Conservation (phyloP, 768 basidiomycete genomes). For the Mycena vitilis region DNA sequence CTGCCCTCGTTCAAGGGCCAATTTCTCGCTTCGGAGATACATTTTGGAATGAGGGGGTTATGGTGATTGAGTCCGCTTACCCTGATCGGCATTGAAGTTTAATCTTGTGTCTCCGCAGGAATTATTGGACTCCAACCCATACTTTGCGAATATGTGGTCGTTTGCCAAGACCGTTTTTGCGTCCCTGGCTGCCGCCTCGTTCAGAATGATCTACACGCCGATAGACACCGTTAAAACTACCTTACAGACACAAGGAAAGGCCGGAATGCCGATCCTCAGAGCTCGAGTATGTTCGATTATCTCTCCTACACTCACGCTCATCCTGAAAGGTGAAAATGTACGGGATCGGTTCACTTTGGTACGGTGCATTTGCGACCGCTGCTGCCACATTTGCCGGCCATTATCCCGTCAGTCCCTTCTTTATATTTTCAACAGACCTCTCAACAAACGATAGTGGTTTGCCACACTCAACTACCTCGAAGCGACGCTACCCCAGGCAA, state of each 20-base stretch:
- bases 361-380: constrained; percentile 91
- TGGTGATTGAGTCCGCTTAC: constrained; percentile 55
- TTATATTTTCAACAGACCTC: neutral
- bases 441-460: constrained; percentile 71
- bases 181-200: constrained; percentile 80
- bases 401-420: constrained; percentile 71
- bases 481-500: constrained; percentile 66
- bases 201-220: constrained; percentile 92
- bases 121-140: constrained; percentile 80
- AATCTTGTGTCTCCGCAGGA: no score
- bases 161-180: constrained; percentile 85
- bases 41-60: constrained; percentile 91
- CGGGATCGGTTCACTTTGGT: constrained; percentile 86
- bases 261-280: constrained; percentile 73
- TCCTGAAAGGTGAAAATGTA: constrained; percentile 71
- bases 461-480: constrained; percentile 87
- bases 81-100: no score
- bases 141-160: constrained; percentile 71
- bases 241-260: constrained; percentile 88
- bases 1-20: constrained; percentile 90
- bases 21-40: constrained; percentile 94
- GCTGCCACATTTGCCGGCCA: constrained; percentile 95
- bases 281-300: constrained; percentile 61
- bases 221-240: constrained; percentile 97
- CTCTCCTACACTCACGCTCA: neutral